These are phyloP conservation scores for Dendrobium chrysotoxum DNA, from an alignment of 106 monocot genomes.

Conservation along the genomic window DNA sequence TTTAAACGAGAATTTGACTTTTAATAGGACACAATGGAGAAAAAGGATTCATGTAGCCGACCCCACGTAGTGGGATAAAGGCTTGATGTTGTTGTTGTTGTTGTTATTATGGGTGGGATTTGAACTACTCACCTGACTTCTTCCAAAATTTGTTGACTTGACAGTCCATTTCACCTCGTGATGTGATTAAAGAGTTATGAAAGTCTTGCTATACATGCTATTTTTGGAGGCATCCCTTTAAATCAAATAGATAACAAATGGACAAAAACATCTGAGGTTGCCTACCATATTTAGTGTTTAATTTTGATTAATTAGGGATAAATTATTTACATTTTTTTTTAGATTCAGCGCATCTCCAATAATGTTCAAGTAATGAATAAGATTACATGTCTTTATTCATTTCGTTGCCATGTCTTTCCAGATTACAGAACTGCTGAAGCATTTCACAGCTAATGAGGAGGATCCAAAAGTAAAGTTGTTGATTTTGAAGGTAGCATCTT, in stretches of 20 bases:
- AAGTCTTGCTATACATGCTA: neutral
- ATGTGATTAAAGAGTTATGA: neutral
- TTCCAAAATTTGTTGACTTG: neutral
- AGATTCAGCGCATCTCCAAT: neutral
- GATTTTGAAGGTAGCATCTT: constrained; percentile 70
- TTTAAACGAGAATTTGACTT: too few species aligned
- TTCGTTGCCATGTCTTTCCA: constrained; percentile 21
- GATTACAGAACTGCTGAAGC: constrained; percentile 54
- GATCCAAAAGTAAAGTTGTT: constrained; percentile 65
- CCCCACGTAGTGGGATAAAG: too few species aligned
- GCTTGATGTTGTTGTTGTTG: too few species aligned
- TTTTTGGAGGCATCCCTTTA: neutral
- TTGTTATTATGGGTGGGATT: too few species aligned
- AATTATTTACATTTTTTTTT: neutral
- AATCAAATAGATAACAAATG: neutral
- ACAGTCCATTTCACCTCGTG: neutral
- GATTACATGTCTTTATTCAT: neutral
- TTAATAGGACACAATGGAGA: too few species aligned
- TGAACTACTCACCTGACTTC: neutral
- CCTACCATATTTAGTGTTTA: neutral
- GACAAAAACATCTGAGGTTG: neutral
- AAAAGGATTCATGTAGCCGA: too few species aligned
- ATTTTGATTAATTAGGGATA: neutral
- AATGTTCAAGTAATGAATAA: neutral
- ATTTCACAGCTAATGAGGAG: constrained; percentile 48